Percentiles rank a stretch among this genome's conserved stretches.
Conservation (phyloP, 2,329 filamentous ascomycete species). For the Elsinoe necatrix region DNA sequence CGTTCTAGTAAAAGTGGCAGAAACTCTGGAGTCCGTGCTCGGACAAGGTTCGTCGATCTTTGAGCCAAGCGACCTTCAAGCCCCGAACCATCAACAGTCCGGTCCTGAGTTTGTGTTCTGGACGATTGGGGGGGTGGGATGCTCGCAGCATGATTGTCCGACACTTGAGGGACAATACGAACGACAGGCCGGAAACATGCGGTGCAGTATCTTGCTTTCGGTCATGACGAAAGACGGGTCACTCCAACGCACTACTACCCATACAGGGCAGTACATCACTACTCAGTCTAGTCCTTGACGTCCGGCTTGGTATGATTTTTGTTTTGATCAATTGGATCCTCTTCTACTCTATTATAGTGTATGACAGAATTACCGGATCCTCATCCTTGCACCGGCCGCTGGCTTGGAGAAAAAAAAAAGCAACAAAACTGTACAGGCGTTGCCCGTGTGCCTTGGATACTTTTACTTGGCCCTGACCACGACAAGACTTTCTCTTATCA, state of each 20-base stretch:
- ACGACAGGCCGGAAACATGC: no score
- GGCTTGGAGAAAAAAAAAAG: neutral
- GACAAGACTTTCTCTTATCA: conserved; percentile 7
- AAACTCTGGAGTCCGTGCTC: neutral
- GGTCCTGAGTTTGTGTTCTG: neutral
- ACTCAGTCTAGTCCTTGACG: neutral
- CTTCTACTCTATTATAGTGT: neutral
- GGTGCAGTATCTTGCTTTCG: neutral
- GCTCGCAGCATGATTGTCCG: neutral
- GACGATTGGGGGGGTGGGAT: neutral
- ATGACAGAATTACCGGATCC: neutral
- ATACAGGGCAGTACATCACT: neutral
- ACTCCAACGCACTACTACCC: no score
- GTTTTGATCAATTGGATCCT: neutral
- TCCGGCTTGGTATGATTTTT: neutral
- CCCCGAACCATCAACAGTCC: neutral
- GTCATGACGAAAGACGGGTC: conserved; percentile 5
- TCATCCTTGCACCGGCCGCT: neutral
- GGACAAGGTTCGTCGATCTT: conserved; percentile 4
- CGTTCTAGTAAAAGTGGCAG: neutral
- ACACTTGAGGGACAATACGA: no score
- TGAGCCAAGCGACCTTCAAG: conserved; percentile 3
- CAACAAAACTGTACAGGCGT: neutral
- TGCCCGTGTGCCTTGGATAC: conserved; percentile 4
- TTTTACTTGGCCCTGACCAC: conserved; percentile 12